These are phyloP conservation scores for Hibiscus tridactylites DNA, from an alignment of 345 rosid genomes.

Conservation along the genomic window DNA sequence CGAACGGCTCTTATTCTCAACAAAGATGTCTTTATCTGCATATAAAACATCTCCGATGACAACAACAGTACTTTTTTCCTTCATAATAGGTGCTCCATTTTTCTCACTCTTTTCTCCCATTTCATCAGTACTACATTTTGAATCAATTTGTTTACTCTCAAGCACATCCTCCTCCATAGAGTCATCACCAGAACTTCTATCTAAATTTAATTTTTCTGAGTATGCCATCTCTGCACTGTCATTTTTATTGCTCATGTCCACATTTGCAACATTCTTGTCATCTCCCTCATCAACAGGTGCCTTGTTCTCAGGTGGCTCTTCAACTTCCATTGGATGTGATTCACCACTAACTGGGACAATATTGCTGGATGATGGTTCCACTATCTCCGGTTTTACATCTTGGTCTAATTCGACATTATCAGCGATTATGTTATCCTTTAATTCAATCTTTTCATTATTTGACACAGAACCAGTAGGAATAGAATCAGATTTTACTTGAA, in stretches of 20 bases:
- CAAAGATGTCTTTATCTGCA: slow-evolving; percentile 26
- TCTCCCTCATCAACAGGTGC: slow-evolving; percentile 57
- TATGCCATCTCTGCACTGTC: slow-evolving; percentile 60
- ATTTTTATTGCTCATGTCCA: slow-evolving; percentile 60
- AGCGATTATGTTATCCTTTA: slow-evolving; percentile 92
- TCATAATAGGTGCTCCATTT: slow-evolving; percentile 28
- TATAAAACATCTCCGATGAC: slow-evolving; percentile 35
- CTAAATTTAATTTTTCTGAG: slow-evolving; percentile 87
- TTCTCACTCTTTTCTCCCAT: slow-evolving; percentile 42
- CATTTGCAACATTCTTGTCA: slow-evolving; percentile 49
- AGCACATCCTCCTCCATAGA: slow-evolving; percentile 89
- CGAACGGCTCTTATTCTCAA: slow-evolving; percentile 31
- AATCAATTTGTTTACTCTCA: slow-evolving; percentile 67
- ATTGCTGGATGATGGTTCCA: slow-evolving; percentile 65
- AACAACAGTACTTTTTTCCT: slow-evolving; percentile 40
- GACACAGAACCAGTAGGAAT: too few relatives aligned
- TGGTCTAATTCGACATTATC: slow-evolving; percentile 94
- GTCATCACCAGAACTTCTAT: slow-evolving; percentile 96
- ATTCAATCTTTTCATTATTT: slow-evolving; percentile 27
- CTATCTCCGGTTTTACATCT: slow-evolving; percentile 79
- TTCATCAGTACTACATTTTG: slow-evolving; percentile 49
- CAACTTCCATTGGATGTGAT: slow-evolving; percentile 87
- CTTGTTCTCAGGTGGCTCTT: slow-evolving; percentile 65
- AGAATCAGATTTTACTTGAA: too few relatives aligned
- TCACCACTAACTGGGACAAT: slow-evolving; percentile 54